Evolutionary conservation across 2,329 filamentous ascomycete genomes (phyloP).

Genomic region (Mollisia scopiformis): DNA sequence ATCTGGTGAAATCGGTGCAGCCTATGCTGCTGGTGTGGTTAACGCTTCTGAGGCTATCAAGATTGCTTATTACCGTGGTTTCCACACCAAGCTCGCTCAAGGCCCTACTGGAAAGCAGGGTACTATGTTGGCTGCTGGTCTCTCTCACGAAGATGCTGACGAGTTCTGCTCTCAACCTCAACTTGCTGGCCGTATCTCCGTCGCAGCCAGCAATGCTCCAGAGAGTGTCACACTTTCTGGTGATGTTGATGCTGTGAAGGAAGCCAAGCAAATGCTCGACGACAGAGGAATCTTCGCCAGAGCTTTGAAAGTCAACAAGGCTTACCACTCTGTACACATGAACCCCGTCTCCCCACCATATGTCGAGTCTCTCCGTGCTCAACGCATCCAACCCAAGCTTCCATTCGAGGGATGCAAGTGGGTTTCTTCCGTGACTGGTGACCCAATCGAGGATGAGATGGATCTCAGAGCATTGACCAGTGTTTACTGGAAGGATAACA

Average conservation of each 20-base stretch:
- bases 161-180: constrained; percentile 14
- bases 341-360: constrained; percentile 12
- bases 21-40: constrained; percentile 44
- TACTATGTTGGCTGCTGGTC: constrained; percentile 53
- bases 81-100: constrained; percentile 34
- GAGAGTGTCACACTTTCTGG: constrained; percentile 35
- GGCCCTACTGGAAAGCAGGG: constrained; percentile 29
- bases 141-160: constrained; percentile 22
- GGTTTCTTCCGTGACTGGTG: constrained; percentile 15
- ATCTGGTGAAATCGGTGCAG: constrained; percentile 51
- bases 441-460: constrained; percentile 14
- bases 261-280: constrained; percentile 20
- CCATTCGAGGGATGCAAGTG: constrained; percentile 7
- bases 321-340: constrained; percentile 36
- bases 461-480: constrained; percentile 13
- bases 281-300: constrained; percentile 25
- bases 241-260: constrained; percentile 25
- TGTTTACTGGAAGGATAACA: constrained; percentile 18
- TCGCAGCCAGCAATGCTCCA: constrained; percentile 38
- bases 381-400: constrained; percentile 4
- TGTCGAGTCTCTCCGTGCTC: constrained; percentile 6
- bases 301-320: constrained; percentile 27
- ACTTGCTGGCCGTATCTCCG: constrained; percentile 24
- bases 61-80: constrained; percentile 47
- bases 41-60: constrained; percentile 39